phyloP scores from a whole-genome alignment of 441 rosid species.

The Gossypium laxum region DNA sequence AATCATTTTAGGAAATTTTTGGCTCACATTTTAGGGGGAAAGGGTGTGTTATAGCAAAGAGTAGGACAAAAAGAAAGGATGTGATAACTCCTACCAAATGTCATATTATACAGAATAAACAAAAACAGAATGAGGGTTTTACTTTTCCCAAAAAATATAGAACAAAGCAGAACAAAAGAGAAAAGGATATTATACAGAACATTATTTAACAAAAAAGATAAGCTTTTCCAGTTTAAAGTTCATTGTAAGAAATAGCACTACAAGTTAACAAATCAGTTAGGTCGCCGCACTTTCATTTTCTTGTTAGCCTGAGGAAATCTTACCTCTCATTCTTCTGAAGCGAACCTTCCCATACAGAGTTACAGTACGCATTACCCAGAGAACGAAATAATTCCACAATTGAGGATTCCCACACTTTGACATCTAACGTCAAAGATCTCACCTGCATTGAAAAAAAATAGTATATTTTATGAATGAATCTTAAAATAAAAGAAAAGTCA shows the following conservation, averaged over 20 bases:
- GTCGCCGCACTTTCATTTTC: neutral
- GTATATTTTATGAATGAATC: neutral
- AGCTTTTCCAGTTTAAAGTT: neutral
- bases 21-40: neutral
- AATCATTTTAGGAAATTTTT: neutral
- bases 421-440: constrained; percentile 78
- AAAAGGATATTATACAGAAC: neutral
- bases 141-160: neutral
- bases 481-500: neutral
- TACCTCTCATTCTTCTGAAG: constrained; percentile 41
- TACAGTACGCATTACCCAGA: constrained; percentile 73
- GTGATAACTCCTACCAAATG: neutral
- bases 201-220: neutral
- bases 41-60: neutral
- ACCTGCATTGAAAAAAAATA: constrained; percentile 43
- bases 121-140: neutral
- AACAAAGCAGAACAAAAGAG: neutral
- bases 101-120: neutral
- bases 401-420: constrained; percentile 89
- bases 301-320: constrained; percentile 13
- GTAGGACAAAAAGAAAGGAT: neutral
- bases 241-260: neutral
- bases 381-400: constrained; percentile 59
- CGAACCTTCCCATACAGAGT: constrained; percentile 76
- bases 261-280: neutral